Evolutionary conservation across 106 monocot species (phyloP).

Genomic region (Allium fistulosum): DNA sequence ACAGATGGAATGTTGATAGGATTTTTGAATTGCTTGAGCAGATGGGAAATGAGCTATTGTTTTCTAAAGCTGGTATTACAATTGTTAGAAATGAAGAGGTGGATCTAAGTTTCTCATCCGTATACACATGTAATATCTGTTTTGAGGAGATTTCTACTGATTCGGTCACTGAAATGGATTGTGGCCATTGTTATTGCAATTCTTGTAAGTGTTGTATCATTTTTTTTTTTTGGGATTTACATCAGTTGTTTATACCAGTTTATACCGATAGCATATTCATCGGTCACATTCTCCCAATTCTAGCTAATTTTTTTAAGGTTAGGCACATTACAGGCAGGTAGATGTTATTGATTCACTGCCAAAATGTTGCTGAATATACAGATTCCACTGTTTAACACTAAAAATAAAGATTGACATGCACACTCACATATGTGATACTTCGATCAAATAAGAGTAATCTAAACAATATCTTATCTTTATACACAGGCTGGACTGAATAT

Average conservation of each 20-base stretch:
- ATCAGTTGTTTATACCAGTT: no score
- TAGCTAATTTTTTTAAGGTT: no score
- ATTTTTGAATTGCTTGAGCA: conserved; percentile 11
- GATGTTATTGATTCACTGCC: no score
- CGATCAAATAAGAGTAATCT: no score
- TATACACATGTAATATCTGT: conserved; percentile 52
- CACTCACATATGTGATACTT: no score
- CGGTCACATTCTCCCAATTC: no score
- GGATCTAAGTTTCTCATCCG: conserved; percentile 9
- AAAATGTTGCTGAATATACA: no score
- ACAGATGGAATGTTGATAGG: conserved; percentile 59
- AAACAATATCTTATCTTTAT: neutral
- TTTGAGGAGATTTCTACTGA: conserved; percentile 51
- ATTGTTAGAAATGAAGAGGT: neutral
- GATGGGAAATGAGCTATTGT: conserved; percentile 3
- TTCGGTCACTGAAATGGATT: conserved; percentile 58
- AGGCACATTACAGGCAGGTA: no score
- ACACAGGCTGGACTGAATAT: conserved; percentile 80
- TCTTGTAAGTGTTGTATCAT: conserved; percentile 30
- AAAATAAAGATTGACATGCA: no score
- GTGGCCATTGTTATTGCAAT: conserved; percentile 77
- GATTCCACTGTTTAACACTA: no score
- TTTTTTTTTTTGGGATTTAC: no score
- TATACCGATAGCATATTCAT: no score
- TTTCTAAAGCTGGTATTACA: conserved; percentile 11